Percentiles rank a stretch among this genome's conserved stretches.
Conservation (phyloP, 805 yeast genomes). For the Wickerhamomyces xylosicus region DNA sequence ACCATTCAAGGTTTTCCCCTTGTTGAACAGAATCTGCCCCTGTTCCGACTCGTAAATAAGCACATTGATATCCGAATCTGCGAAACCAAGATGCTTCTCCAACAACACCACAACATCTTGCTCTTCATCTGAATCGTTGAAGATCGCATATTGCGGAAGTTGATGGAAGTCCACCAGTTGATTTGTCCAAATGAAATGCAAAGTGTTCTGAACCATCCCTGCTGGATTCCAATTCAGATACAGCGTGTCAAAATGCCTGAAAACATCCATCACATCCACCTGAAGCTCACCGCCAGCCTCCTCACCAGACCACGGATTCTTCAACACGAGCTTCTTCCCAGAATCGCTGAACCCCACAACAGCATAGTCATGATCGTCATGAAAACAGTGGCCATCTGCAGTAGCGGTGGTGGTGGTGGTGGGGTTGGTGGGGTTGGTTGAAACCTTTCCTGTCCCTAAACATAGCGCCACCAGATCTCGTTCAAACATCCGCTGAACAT, state of each 20-base stretch:
- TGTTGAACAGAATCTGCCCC: conserved; percentile 21
- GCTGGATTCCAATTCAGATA: conserved; percentile 61
- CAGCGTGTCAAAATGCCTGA: conserved; percentile 33
- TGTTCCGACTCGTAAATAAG: conserved; percentile 19
- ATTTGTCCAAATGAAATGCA: conserved; percentile 24
- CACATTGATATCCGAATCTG: conserved; percentile 15
- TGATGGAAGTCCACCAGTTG: conserved; percentile 12
- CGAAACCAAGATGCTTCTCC: conserved; percentile 33
- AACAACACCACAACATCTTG: conserved; percentile 36
- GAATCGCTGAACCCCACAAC: too few relatives aligned
- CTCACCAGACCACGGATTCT: conserved; percentile 35
- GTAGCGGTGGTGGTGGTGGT: too few relatives aligned
- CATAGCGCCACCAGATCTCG: too few relatives aligned
- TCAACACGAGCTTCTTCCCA: conserved; percentile 22
- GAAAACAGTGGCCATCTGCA: too few relatives aligned
- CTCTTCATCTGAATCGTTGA: conserved; percentile 19
- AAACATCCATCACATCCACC: too few relatives aligned
- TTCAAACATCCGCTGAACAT: too few relatives aligned
- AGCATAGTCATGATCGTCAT: too few relatives aligned
- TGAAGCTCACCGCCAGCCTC: conserved; percentile 13
- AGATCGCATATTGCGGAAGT: conserved; percentile 34
- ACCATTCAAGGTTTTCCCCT: conserved; percentile 2
- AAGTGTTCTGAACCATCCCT: conserved; percentile 14
- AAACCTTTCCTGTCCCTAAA: too few relatives aligned
- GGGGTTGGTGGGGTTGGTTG: too few relatives aligned